These are phyloP conservation scores for Aspergillus fumigatus DNA, from an alignment of 2,329 filamentous ascomycete species.

Conservation along the genomic window DNA sequence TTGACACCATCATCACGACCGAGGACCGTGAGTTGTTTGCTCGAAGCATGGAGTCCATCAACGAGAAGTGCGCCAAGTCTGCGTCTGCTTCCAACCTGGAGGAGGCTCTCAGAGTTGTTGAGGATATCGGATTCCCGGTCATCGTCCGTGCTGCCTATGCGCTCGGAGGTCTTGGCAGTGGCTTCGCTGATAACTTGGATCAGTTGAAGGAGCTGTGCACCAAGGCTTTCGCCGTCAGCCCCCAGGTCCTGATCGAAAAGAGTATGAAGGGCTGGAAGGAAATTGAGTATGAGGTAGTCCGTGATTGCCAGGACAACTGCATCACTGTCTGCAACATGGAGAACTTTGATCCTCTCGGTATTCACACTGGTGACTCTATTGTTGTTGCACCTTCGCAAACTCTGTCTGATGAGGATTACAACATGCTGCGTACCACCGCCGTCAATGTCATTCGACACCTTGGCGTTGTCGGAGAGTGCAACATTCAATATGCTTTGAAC, in stretches of 20 bases:
- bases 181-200: conserved; percentile 83
- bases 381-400: conserved; percentile 97
- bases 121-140: conserved; percentile 90
- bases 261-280: conserved; percentile 99
- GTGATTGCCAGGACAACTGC: conserved; percentile 93
- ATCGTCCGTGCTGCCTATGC: conserved; percentile 97
- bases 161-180: conserved; percentile 88
- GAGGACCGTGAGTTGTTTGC: conserved; percentile 97
- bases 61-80: conserved; percentile 96
- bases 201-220: conserved; percentile 84
- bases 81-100: conserved; percentile 84
- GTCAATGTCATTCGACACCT: conserved; percentile 96
- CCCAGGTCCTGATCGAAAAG: conserved; percentile 92
- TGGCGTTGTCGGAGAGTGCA: conserved; percentile 96
- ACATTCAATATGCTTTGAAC: conserved; percentile 97
- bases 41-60: conserved; percentile 96
- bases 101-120: conserved; percentile 82
- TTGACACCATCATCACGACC: conserved; percentile 97
- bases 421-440: conserved; percentile 95
- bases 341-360: conserved; percentile 97
- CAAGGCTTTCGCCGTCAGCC: conserved; percentile 91
- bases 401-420: conserved; percentile 95
- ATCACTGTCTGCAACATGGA: conserved; percentile 99
- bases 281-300: conserved; percentile 97
- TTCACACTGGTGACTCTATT: conserved; percentile 97